Evolutionary conservation across 140 eudicot species (phyloP).

Genomic region (Ambrosia hybrid): DNA sequence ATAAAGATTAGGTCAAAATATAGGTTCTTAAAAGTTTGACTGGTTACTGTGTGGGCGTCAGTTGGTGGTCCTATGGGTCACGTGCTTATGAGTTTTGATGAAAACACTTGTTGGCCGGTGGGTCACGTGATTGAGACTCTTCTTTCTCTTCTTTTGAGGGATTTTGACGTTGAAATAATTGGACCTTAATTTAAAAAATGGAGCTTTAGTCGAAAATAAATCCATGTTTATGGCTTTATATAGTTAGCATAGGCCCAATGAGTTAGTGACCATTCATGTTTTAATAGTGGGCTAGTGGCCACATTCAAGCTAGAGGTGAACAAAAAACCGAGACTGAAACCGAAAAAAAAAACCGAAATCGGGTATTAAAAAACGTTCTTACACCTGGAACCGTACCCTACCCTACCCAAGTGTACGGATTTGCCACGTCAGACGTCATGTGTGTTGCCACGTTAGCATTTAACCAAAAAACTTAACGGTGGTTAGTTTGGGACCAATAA

Average conservation of each 20-base stretch:
- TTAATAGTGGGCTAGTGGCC: background rate
- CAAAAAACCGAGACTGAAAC: no score
- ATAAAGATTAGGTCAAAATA: slow-evolving; percentile 17
- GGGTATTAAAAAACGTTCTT: no score
- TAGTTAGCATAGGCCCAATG: background rate
- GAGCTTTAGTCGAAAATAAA: background rate
- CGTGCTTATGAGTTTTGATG: slow-evolving; percentile 27
- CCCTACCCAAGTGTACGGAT: no score
- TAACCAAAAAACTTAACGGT: no score
- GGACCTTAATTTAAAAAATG: background rate
- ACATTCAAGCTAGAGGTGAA: no score
- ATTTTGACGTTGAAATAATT: slow-evolving; percentile 1
- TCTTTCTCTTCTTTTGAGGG: slow-evolving; percentile 31
- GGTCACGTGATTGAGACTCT: slow-evolving; percentile 28
- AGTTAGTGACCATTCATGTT: background rate
- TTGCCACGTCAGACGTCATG: no score
- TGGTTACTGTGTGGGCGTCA: slow-evolving; percentile 24
- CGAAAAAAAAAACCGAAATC: no score
- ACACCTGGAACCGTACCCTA: no score
- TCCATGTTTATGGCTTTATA: background rate
- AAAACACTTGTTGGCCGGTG: slow-evolving; percentile 5
- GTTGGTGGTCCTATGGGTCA: slow-evolving; percentile 30
- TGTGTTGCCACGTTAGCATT: no score
- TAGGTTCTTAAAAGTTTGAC: slow-evolving; percentile 16
- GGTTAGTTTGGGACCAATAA: no score